Evolutionary conservation across 2,329 filamentous ascomycete genomes (phyloP).

Genomic region (Colletotrichum sp.): DNA sequence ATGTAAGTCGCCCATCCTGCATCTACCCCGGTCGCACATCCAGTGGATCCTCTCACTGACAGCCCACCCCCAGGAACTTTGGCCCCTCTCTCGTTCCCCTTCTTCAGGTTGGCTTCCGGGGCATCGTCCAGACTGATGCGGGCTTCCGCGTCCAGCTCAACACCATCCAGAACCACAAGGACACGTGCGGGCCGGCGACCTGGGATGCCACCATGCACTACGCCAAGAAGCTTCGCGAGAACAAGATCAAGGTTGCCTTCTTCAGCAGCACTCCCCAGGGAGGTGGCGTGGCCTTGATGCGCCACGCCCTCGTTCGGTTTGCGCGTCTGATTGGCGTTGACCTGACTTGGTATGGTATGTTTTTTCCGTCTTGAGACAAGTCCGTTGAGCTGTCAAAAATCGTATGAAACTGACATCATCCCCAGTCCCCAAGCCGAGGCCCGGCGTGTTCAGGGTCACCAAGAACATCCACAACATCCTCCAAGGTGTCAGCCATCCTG

Average conservation of each 20-base stretch:
- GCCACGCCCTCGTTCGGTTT: constrained; percentile 78
- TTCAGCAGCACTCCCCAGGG: constrained; percentile 83
- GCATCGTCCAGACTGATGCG: constrained; percentile 73
- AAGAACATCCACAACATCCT: constrained; percentile 91
- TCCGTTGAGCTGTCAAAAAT: not conserved
- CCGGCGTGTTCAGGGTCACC: constrained; percentile 81
- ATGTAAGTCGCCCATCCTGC: constrained; percentile 54
- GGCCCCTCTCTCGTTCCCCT: constrained; percentile 75
- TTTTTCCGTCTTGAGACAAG: not conserved
- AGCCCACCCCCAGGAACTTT: constrained; percentile 60
- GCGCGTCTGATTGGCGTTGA: constrained; percentile 70
- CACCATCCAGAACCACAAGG: constrained; percentile 61
- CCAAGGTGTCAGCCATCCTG: constrained; percentile 74
- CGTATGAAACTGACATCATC: constrained; percentile 16
- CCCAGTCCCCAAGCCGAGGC: constrained; percentile 76
- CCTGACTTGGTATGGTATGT: constrained; percentile 72
- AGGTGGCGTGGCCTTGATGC: constrained; percentile 84
- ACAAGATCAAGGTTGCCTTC: constrained; percentile 74
- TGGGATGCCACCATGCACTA: constrained; percentile 71
- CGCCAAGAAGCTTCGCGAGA: constrained; percentile 64
- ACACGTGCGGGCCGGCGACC: constrained; percentile 64
- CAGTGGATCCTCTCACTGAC: not conserved
- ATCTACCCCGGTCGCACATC: not conserved
- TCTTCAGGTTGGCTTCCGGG: constrained; percentile 70
- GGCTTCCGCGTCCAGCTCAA: constrained; percentile 67